phyloP scores from a whole-genome alignment of 306 rosid genomes.

The Dryas drummondii region DNA sequence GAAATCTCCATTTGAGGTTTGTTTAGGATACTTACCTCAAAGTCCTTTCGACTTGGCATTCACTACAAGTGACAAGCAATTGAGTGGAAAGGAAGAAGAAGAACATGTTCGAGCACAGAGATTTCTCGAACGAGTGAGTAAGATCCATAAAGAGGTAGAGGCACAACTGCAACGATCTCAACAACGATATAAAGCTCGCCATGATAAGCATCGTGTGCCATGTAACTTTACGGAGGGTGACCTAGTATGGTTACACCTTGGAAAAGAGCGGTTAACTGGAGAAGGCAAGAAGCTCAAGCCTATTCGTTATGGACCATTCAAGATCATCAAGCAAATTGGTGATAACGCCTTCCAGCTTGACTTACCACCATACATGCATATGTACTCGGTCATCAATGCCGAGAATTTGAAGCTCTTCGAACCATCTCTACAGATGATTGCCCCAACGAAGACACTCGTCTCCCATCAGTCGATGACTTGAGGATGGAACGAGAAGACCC shows the following conservation, averaged over 20 bases:
- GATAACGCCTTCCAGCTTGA: slow-evolving; percentile 1
- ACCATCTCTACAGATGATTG: slow-evolving; percentile 2
- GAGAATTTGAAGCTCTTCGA: not conserved
- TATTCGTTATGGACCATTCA: slow-evolving; percentile 7
- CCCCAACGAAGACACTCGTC: not conserved
- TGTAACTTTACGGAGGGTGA: not conserved
- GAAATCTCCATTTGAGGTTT: not conserved
- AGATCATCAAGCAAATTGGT: not conserved
- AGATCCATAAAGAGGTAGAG: slow-evolving; percentile 6
- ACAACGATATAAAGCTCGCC: not conserved
- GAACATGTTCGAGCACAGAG: not conserved
- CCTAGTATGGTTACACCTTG: not conserved
- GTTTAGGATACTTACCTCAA: not conserved
- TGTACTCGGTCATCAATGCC: not conserved
- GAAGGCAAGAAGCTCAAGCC: not conserved
- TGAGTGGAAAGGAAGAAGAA: not conserved
- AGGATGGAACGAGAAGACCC: not conserved
- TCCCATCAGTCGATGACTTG: not conserved
- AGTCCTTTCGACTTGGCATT: not conserved
- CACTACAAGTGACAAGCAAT: not conserved
- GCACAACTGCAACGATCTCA: not conserved
- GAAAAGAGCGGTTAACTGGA: not conserved
- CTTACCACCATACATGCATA: not conserved
- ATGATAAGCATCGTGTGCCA: not conserved
- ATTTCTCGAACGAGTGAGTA: not conserved